These are phyloP conservation scores for Komagataella phaffii DNA, from an alignment of 805 yeast genomes.

Conservation along the genomic window DNA sequence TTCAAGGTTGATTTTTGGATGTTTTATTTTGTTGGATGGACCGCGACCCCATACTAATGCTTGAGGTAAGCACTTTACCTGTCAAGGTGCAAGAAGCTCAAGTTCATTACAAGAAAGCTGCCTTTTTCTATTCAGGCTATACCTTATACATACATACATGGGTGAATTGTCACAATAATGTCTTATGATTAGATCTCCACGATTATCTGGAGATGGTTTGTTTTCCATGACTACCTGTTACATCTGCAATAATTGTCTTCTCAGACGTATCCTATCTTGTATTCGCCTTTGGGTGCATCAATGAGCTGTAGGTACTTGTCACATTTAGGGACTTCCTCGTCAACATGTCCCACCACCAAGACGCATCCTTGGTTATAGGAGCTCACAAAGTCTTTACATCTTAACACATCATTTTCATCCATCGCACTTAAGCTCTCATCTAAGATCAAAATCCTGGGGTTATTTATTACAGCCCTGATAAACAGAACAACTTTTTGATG, in stretches of 20 bases:
- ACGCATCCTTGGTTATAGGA: constrained; percentile 52
- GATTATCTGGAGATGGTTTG: too few species aligned
- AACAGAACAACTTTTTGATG: constrained; percentile 72
- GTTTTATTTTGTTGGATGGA: neutral
- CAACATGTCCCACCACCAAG: constrained; percentile 72
- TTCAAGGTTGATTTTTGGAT: neutral
- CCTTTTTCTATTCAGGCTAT: neutral
- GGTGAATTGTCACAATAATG: too few species aligned
- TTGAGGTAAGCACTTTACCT: too few species aligned
- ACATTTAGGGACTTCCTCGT: constrained; percentile 66
- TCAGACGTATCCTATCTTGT: constrained; percentile 12
- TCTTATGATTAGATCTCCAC: too few species aligned
- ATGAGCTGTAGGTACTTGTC: constrained; percentile 31
- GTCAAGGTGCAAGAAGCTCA: too few species aligned
- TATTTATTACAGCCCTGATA: constrained; percentile 62
- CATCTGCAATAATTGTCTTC: neutral
- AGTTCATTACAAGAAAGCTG: too few species aligned
- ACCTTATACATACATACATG: too few species aligned
- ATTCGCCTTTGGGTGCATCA: constrained; percentile 16
- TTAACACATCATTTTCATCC: constrained; percentile 48
- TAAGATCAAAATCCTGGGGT: constrained; percentile 65
- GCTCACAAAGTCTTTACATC: constrained; percentile 38
- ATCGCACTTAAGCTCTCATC: constrained; percentile 93
- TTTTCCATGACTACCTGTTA: too few species aligned
- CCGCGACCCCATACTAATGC: neutral